Conservation (phyloP, 1,139 yeast genomes). For the Blastobotrys aristatus region DNA sequence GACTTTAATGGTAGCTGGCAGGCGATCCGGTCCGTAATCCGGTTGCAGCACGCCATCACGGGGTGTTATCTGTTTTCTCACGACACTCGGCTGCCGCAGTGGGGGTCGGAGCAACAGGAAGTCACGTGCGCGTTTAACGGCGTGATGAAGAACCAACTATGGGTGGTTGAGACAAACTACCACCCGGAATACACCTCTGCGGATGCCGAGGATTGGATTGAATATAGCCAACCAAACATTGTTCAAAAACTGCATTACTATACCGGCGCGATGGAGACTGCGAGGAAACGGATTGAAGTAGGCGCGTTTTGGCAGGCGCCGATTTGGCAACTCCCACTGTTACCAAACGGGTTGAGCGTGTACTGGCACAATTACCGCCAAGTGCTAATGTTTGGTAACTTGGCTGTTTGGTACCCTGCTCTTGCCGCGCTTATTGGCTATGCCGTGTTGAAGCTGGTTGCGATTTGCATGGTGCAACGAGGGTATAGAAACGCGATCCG, state of each 20-base stretch:
- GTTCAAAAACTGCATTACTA: constrained; percentile 34
- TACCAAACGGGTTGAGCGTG: constrained; percentile 50
- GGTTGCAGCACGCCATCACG: constrained; percentile 54
- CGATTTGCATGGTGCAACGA: constrained; percentile 22
- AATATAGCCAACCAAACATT: constrained; percentile 23
- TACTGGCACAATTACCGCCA: constrained; percentile 44
- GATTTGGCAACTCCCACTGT: constrained; percentile 46
- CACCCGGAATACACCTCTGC: constrained; percentile 42
- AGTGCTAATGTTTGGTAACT: constrained; percentile 55
- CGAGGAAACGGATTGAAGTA: constrained; percentile 18
- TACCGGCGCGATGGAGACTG: constrained; percentile 20
- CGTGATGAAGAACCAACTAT: constrained; percentile 50
- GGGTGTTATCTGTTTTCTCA: constrained; percentile 62
- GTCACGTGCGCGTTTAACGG: constrained; percentile 69
- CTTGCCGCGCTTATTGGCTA: constrained; percentile 18
- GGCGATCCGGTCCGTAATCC: constrained; percentile 53
- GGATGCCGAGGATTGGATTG: constrained; percentile 31
- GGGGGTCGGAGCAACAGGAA: constrained; percentile 72
- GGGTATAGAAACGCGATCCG: constrained; percentile 12
- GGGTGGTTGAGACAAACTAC: constrained; percentile 60
- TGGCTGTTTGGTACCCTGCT: constrained; percentile 44
- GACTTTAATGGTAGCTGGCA: constrained; percentile 33
- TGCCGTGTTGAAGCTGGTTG: constrained; percentile 22
- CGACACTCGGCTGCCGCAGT: constrained; percentile 54
- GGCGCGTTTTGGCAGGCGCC: constrained; percentile 15